Base-by-base conservation (phyloP, 2,329 filamentous ascomycete species). In the Dactylellina parvicollis region DNA sequence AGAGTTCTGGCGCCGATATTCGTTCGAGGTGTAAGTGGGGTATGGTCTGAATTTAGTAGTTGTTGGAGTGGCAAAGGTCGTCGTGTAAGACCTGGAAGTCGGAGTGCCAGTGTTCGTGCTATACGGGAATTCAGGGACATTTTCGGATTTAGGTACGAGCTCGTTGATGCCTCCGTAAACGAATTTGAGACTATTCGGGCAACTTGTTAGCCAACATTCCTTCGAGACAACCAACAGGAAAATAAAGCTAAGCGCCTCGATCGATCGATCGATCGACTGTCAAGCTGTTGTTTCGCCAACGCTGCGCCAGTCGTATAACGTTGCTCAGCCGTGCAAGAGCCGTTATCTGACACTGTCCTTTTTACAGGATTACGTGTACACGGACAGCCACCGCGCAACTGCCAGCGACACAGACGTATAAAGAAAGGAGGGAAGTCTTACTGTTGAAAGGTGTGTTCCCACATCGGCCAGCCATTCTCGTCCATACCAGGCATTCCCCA, bases 141-240 rank as follows among this genome's bases (percentile, higher is more conserved):
- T 72, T 9, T 72, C 59, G 16, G 47, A 44, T 40, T 72, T 72
- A 8, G 67, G 59, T 10, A 72, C 67, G 8, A 72, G 59, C 34
- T 72, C 67, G 30, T 65, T 72, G 28, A 72, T 42, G 5, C 67
- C 67, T 4, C 67, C 67, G 32, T 65, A 72, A 54, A 59, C 60
- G 30, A 36, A 52, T 18, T 60, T 65, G 8, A 72, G 44, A 30
- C 67, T 72, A 30, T 16, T n/a, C 7, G 14, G 10, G 12, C 14
- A 26, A 28, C 3, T 16, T 14, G 57, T 61, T 61, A 61, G 57
- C 20, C 28, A 49, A 14, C n/a, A 24, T 34, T 22, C 14, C 18
- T 16, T 52, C 12, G 2, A 7, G 20, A 4, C 8, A 32, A 49
- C 9, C 20, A 49, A 49, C 24, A 7, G 12, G 16, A 38, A n/a